These are phyloP conservation scores for Lophiostoma macrostomum DNA, from an alignment of 495 filamentous ascomycete genomes.

Conservation along the genomic window DNA sequence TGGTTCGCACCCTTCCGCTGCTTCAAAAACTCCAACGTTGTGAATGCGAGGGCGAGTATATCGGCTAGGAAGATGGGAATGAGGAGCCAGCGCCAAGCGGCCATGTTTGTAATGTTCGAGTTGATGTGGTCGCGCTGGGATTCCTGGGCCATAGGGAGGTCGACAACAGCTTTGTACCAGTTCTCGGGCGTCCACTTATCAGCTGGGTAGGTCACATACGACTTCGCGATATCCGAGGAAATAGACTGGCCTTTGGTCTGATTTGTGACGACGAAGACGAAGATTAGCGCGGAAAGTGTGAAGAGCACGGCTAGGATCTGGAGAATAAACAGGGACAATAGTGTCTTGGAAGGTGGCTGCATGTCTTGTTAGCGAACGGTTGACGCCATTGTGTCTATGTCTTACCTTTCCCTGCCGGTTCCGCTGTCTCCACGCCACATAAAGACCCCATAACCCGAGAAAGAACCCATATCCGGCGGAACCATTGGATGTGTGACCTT, in stretches of 20 bases:
- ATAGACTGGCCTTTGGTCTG: constrained; percentile 46
- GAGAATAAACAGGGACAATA: constrained; percentile 36
- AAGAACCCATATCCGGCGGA: constrained; percentile 51
- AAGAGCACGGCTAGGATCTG: constrained; percentile 47
- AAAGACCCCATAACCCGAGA: constrained; percentile 47
- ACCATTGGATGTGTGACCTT: constrained; percentile 51
- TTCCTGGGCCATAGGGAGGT: constrained; percentile 43
- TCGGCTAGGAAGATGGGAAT: constrained; percentile 46
- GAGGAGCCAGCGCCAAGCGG: constrained; percentile 55
- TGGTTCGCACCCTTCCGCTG: constrained; percentile 20
- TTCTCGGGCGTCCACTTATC: constrained; percentile 54
- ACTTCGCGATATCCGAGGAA: constrained; percentile 36
- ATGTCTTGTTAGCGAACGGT: constrained; percentile 3
- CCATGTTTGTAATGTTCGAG: constrained; percentile 46
- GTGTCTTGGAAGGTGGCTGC: constrained; percentile 42
- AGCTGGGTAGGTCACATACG: constrained; percentile 43
- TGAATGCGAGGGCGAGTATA: constrained; percentile 40
- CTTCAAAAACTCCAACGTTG: constrained; percentile 9
- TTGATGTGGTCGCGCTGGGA: constrained; percentile 41
- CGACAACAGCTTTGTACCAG: constrained; percentile 52
- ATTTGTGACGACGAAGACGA: constrained; percentile 41
- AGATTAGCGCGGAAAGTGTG: constrained; percentile 48
- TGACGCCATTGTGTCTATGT: neutral
- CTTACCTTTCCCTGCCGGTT: constrained; percentile 16
- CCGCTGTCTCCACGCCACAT: constrained; percentile 43